Evolutionary conservation across 2,329 filamentous ascomycete species (phyloP), one percentile per base, ranked within the genome.

Genomic region (Ilyonectria sp.): DNA sequence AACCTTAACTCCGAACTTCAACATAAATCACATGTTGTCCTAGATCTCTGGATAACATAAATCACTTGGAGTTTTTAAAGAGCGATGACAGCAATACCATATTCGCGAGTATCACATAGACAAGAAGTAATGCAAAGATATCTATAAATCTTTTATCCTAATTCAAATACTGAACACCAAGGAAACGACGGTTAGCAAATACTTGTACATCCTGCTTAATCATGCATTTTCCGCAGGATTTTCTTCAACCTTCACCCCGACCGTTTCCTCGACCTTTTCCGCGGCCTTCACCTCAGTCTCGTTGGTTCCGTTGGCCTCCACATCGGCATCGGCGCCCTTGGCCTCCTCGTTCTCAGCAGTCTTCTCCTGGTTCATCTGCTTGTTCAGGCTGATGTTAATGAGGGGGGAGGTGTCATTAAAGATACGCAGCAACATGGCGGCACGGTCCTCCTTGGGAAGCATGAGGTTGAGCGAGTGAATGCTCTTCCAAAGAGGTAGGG

Each of bases 401-500:
- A 97, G 86, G 4, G 94, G 94, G 0, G 93, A 92, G 31, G 92
- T 92, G 74, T 98, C 95, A 78, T 98, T 97, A 84, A 92, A 99
- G 68, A 99, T 86, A 23, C 96, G 88, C 70, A 98, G 86, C 74
- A 98, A 84, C 94, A 98, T 97, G 1, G 96, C 96, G 26, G 91
- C 92, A 17, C 96, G 90, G 72, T 99, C 96, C 80, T 99, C 96
- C 85, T 99, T 99, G 56, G 96, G 95, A 77, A 99, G 86, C 96
- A 99, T 99, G 60, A 99, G 89, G 80, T 99, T 99, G 66, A 98
- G 86, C 21, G 93, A 95, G 74, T 95, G 91, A 68, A 97, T 89
- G 79, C 94, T 97, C 82, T 97, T 92, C 96, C 96, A 99, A 31
- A 99, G 85, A 4, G 96, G 96, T 19, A 99, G 87, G 1, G 95